Base-by-base conservation (phyloP, 2,329 filamentous ascomycete genomes). In the Colletotrichum sp. region DNA sequence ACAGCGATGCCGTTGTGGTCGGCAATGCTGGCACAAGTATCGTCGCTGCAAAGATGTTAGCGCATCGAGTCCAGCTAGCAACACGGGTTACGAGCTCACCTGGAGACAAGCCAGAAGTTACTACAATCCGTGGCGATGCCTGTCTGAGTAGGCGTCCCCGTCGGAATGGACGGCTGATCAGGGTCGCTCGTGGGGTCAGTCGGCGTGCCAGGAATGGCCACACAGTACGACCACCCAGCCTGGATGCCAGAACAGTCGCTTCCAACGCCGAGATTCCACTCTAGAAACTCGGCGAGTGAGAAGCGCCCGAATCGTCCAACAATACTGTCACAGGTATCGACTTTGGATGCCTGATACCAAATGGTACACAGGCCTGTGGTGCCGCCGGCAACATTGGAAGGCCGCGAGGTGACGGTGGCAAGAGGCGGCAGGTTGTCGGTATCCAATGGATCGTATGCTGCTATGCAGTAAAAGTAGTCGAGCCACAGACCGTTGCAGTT, bases 401-500 rank as follows among this genome's bases (percentile, higher is more conserved):
- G 55, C 26, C 55, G 55, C 26, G 26, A 59, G 21, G 55, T 49
- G 9, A 49, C 39, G 39, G 39, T 49, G 24, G 55, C 18, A 5
- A 49, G 18, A n/a, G 39, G 18, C 1, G 39, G 39, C 18, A 49
- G 39, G 39, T 49, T 49, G 5, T 49, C 18, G 18, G 39, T 49
- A 5, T 28, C 21, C 13, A 28, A 18, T 28, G 26, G 26, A 28
- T 24, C 55, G 39, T 49, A 49, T 49, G 39, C 39, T 49, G 39
- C 77, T 6, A 80, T 74, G 70, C 80, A 82, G 72, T 81, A 82
- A 36, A 71, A 81, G 62, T 72, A 65, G 34, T 71, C 70, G 3
- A 26, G 15, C 77, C 78, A 80, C 2, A 83, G 77, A 6, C 81
- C 81, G 12, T 79, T 30, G 71, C 79, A 81, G 72, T 81, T 79